Evolutionary conservation across 1,284 basidiomycete genomes (phyloP).

Genomic region (Microbotryum violaceum): DNA sequence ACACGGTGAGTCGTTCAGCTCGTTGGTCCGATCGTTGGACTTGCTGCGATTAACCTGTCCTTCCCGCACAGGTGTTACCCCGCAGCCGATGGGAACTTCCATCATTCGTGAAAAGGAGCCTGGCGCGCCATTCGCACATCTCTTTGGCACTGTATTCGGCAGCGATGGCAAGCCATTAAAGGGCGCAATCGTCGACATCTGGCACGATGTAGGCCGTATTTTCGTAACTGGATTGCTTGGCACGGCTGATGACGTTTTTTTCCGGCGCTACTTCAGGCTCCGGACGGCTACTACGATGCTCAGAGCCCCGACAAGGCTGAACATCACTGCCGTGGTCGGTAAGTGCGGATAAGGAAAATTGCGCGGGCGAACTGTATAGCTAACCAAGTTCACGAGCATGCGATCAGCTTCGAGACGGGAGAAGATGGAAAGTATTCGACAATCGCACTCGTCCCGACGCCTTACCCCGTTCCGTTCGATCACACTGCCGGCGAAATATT

Average conservation of each 20-base stretch:
- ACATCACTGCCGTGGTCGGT: conserved; percentile 32
- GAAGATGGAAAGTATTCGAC: conserved; percentile 38
- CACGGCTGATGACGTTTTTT: no score
- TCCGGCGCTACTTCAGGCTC: conserved; percentile 17
- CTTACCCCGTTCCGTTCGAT: conserved; percentile 44
- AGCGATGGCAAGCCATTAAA: conserved; percentile 39
- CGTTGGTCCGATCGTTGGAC: no score
- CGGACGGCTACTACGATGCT: conserved; percentile 43
- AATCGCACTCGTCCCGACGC: conserved; percentile 39
- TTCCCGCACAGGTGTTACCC: conserved; percentile 33
- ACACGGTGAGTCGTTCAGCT: background rate
- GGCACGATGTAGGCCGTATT: conserved; percentile 36
- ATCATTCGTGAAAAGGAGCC: conserved; percentile 37
- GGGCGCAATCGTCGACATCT: conserved; percentile 41
- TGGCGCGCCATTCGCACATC: conserved; percentile 36
- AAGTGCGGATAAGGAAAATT: background rate
- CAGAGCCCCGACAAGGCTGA: conserved; percentile 42
- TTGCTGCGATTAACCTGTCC: no score
- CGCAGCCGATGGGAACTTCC: conserved; percentile 37
- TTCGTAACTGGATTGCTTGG: background rate
- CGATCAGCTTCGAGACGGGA: conserved; percentile 38
- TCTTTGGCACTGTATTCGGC: conserved; percentile 39
- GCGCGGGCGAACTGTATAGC: no score
- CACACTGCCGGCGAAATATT: conserved; percentile 40
- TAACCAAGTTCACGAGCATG: no score